Evolutionary conservation across 1,284 basidiomycete species (phyloP), one percentile per base, ranked within the genome.

Genomic region (Schizophyllum commune): DNA sequence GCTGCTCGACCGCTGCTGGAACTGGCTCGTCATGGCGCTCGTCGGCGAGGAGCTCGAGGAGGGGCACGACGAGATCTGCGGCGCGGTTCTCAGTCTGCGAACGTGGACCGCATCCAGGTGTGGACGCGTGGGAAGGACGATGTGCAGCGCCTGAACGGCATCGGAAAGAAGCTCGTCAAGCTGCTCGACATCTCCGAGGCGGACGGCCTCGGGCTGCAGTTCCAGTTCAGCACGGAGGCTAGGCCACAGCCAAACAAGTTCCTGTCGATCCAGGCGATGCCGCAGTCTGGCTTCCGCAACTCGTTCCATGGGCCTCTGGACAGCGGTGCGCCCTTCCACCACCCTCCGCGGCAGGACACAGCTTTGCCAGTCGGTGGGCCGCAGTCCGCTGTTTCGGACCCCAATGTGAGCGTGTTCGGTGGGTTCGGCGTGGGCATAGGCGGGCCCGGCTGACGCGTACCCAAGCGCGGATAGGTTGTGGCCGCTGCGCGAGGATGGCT

Each of bases 11-110:
- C 81, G 89, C 33, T 92, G 87, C 73, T 98, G 95, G 95, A 83
- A 84, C 58, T 96, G 91, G 85, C 79, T 97, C 34, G 88, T 92
- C 15, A 91, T 97, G 85, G 93, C 90, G 0, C 80, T 5, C n/a
- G n/a, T n/a, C n/a, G n/a, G n/a, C n/a, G n/a, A n/a, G n/a, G n/a
- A n/a, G n/a, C n/a, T n/a, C n/a, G 95, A 95, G 1, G 91, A 97
- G 73, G 87, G 94, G 69, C 65, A 97, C 55, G 89, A 96, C 70
- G 86, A 92, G 68, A 89, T 96, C 61, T 95, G 93, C 67, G 94
- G 93, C 33, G 91, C 92, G 0, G 95, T 98, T 19, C 93, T 96
- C 59, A 92, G 91, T 66, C 76, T 94, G 68, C 82, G 92, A 93
- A 94, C 73, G 88, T 94, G 56, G 92, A 96, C 72, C 79, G 95